Base-by-base conservation (phyloP, 1,139 yeast genomes). In the Hansenula sp. region DNA sequence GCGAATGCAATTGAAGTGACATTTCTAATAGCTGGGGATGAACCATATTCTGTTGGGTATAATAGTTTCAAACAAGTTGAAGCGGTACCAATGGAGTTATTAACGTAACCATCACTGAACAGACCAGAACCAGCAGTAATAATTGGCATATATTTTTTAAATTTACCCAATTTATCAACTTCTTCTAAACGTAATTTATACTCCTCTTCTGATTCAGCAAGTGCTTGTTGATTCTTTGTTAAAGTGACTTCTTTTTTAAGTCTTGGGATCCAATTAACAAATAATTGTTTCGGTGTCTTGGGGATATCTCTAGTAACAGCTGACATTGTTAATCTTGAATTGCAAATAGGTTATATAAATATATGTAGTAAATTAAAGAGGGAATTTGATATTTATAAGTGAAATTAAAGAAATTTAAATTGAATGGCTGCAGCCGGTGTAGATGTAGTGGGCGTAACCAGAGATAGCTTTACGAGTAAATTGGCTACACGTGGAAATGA, bases 91-190 rank as follows among this genome's bases (percentile, higher is more conserved):
- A 88, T 85, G 40, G 93, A 81, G 66, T 85, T 85, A 65, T 89
- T 89, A 52, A 88, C 85, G 60, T 89, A 89, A 47, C 97, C 96
- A 65, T 90, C 97, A 27, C 93, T 82, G 62, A 90, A 88, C 43
- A 90, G 71, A 44, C 96, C 96, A 1, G 96, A 93, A 51, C 97
- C 97, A 1, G 96, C 81, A 18, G 90, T 82, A 52, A 87, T 74
- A 38, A 91, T 87, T 7, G 96, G 86, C 88, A 94, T 79, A 54
- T 68, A 70, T 44, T 62, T 63, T 40, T 48, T 49, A 35, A 48
- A 51, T 21, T 36, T 41, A 4, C 55, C 58, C 28, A 45, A 53
- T 51, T 57, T 50, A 19, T 54, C 54, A 16, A 55, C 63, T 28
- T 54, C 57, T 25, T 62, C 68, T 4, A 54, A 39, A 54, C 65